Percentiles rank a stretch among this genome's conserved stretches.
phyloP scores from a whole-genome alignment of 1,139 yeast genomes.

The Nakaseomyces uthaithaninus region DNA sequence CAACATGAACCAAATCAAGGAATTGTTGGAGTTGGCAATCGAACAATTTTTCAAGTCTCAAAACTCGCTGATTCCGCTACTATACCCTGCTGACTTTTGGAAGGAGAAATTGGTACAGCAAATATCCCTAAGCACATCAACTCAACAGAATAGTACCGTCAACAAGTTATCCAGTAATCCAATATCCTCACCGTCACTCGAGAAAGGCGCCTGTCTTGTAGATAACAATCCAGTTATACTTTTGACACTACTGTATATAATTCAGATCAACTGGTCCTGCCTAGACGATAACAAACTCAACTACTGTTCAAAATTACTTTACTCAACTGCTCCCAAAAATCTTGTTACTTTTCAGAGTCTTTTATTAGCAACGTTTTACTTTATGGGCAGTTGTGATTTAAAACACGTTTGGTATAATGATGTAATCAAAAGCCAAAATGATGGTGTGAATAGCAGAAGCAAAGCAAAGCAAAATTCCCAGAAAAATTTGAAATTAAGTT shows the following conservation, averaged over 20 bases:
- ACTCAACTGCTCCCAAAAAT: constrained; percentile 15
- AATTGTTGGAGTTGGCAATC: constrained; percentile 13
- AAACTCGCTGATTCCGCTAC: constrained; percentile 25
- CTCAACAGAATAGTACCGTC: not conserved
- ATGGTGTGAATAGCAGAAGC: not conserved
- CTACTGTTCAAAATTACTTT: constrained; percentile 22
- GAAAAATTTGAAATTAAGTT: constrained; percentile 6
- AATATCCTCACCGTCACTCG: not conserved
- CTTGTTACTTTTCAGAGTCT: constrained; percentile 20
- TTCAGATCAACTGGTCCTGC: constrained; percentile 29
- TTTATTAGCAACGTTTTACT: constrained; percentile 23
- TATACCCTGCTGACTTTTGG: constrained; percentile 22
- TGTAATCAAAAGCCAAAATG: not conserved
- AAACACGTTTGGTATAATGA: constrained; percentile 5
- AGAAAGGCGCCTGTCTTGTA: not conserved
- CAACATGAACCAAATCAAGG: constrained; percentile 14
- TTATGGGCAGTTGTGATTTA: constrained; percentile 19
- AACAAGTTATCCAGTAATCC: constrained; percentile 3
- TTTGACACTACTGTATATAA: constrained; percentile 19
- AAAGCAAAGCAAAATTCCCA: constrained; percentile 2
- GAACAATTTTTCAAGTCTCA: constrained; percentile 19
- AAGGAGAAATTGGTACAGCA: constrained; percentile 9
- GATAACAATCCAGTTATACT: constrained; percentile 15
- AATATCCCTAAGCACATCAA: constrained; percentile 6
- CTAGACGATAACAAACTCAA: constrained; percentile 25